Conservation (phyloP, 140 eudicot genomes). For the Flaveria floridana region DNA sequence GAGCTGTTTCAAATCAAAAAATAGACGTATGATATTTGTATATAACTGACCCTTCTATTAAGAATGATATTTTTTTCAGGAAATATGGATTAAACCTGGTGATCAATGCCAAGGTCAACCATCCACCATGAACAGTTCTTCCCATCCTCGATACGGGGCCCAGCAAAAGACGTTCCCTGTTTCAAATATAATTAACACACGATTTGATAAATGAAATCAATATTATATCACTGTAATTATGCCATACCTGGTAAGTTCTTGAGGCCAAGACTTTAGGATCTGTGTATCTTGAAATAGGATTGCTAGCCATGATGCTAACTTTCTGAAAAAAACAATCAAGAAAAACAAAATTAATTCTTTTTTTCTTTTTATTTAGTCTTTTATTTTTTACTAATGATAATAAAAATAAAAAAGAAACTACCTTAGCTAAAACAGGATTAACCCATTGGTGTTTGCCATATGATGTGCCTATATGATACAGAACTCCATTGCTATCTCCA, state of each 20-base stretch:
- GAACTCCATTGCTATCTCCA: constrained; percentile 95
- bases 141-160: constrained; percentile 86
- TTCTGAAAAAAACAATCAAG: constrained; percentile 43
- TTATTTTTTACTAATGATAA: neutral
- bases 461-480: constrained; percentile 83
- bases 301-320: constrained; percentile 76
- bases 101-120: constrained; percentile 81
- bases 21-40: neutral
- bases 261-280: constrained; percentile 96
- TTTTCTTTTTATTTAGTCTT: neutral
- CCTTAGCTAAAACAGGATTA: constrained; percentile 92
- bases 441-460: constrained; percentile 96
- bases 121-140: constrained; percentile 87
- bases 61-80: neutral
- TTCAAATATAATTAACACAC: constrained; percentile 13
- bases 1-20: constrained; percentile 50
- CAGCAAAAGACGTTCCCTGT: constrained; percentile 94
- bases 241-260: constrained; percentile 82
- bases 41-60: neutral
- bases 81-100: constrained; percentile 58
- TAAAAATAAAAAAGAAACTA: constrained; percentile 13
- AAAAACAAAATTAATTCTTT: neutral
- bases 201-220: constrained; percentile 3
- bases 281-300: constrained; percentile 85
- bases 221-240: neutral